Percentiles rank a stretch among this genome's conserved stretches.
phyloP scores from a whole-genome alignment of 2,329 filamentous ascomycete genomes.

The Aspergillus sp. region DNA sequence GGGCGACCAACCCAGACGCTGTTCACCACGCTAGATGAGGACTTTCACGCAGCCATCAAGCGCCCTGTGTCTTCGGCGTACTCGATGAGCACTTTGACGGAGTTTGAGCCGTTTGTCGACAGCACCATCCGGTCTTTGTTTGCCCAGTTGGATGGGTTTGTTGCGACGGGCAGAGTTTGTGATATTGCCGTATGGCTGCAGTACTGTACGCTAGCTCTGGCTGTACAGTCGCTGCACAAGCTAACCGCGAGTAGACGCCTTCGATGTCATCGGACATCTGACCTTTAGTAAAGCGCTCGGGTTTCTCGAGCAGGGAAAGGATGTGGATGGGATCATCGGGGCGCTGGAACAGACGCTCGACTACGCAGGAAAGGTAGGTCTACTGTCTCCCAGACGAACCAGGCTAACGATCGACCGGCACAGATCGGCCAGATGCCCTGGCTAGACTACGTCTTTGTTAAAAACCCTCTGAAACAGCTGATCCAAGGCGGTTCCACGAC shows the following conservation, averaged over 20 bases:
- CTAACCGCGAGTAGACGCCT: conserved; percentile 18
- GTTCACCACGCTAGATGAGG: background rate
- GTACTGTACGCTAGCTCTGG: conserved; percentile 23
- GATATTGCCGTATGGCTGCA: conserved; percentile 35
- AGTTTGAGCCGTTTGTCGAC: conserved; percentile 40
- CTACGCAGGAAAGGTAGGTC: conserved; percentile 27
- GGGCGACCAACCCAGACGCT: background rate
- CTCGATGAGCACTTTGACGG: conserved; percentile 41
- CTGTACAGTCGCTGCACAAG: too few species aligned
- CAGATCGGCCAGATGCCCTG: conserved; percentile 26
- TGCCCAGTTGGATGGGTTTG: background rate
- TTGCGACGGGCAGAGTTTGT: conserved; percentile 16
- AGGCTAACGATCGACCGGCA: background rate
- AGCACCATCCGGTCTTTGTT: conserved; percentile 1
- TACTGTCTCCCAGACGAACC: background rate
- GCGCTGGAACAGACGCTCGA: conserved; percentile 27
- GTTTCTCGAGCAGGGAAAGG: conserved; percentile 26
- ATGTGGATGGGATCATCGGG: conserved; percentile 33
- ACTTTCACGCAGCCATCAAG: conserved; percentile 41
- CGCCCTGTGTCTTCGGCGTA: conserved; percentile 41
- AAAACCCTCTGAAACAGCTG: conserved; percentile 28
- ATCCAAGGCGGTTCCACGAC: conserved; percentile 18
- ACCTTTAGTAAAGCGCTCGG: conserved; percentile 33
- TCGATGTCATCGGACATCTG: conserved; percentile 38
- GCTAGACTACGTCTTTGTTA: conserved; percentile 35